Conservation (phyloP, 2,329 filamentous ascomycete genomes). For the Sclerotinia borealis region DNA sequence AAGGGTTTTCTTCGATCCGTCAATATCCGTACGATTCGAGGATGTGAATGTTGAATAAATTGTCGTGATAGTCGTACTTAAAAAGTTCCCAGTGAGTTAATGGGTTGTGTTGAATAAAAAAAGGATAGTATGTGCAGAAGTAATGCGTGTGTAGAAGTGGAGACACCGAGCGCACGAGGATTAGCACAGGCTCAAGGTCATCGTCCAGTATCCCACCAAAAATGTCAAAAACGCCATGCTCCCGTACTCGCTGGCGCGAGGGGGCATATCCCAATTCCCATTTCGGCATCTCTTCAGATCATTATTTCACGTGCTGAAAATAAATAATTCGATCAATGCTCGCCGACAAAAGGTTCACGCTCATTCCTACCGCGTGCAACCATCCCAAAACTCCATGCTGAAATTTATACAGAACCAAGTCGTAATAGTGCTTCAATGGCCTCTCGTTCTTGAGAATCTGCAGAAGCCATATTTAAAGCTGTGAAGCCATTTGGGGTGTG, state of each 20-base stretch:
- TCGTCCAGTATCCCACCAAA: conserved; percentile 15
- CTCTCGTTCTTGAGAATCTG: conserved; percentile 68
- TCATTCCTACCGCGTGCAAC: conserved; percentile 24
- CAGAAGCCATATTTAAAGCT: conserved; percentile 35
- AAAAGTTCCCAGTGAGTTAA: background rate
- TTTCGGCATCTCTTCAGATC: conserved; percentile 20
- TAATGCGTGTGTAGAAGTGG: conserved; percentile 13
- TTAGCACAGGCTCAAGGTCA: conserved; percentile 30
- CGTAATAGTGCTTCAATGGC: conserved; percentile 75
- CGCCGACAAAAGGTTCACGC: conserved; percentile 31
- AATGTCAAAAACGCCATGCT: conserved; percentile 25
- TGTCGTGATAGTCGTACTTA: conserved; percentile 3
- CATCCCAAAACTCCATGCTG: conserved; percentile 26
- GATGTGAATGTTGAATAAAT: conserved; percentile 1
- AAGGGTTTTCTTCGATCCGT: background rate
- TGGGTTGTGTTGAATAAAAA: conserved; percentile 17
- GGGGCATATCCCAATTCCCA: conserved; percentile 19
- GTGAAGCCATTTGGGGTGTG: conserved; percentile 45
- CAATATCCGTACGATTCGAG: background rate
- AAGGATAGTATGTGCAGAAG: conserved; percentile 20
- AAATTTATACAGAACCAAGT: conserved; percentile 67
- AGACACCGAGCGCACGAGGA: conserved; percentile 31
- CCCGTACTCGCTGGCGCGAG: conserved; percentile 18
- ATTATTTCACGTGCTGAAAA: conserved; percentile 25
- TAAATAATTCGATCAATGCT: conserved; percentile 29